Evolutionary conservation across 2,329 filamentous ascomycete species (phyloP), one percentile per base, ranked within the genome.

Genomic region (Colletotrichum musicola): DNA sequence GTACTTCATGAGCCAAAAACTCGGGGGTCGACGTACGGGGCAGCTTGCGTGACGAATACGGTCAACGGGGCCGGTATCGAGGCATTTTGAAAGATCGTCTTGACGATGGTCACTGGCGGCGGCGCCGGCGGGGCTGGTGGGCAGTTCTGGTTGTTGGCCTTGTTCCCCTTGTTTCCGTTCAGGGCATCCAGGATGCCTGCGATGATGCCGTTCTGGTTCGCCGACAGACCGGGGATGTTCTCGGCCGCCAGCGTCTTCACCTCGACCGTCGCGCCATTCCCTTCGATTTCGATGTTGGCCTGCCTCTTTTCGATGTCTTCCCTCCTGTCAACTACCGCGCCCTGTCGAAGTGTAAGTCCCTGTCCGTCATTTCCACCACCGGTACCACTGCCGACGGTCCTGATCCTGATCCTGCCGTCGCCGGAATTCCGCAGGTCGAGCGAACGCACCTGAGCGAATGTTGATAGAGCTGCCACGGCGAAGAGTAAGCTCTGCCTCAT

Each of bases 131-230:
- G 14, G 7, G 46, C 20, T 7, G 46, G 44, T 5, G 54, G 64
- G 55, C 50, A 54, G 40, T 18, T 55, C 22, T 16, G 38, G 30
- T 25, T 25, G 42, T 49, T 50, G 53, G 71, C 73, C 1, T 77
- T 59, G 13, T 76, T 80, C 71, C 62, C 72, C 53, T 72, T 64
- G 22, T 67, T 64, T 13, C 69, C 68, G 12, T 71, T 68, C 4
- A 64, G 68, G 27, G 69, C 66, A 30, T 64, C 38, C 56, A 73
- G 49, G 50, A 70, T 71, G 38, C 54, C 55, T 50, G 47, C 62
- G 51, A 70, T 56, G 18, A 68, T 60, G 40, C 57, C 73, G 49
- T 40, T 25, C 20, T 46, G 20, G 50, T 58, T 50, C 27, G 22
- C 46, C 64, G 44, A 44, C 53, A 68, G 53, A 16, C 22, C 22